Base-by-base conservation (phyloP, 1,284 basidiomycete genomes). In the Athelia psychrophila region DNA sequence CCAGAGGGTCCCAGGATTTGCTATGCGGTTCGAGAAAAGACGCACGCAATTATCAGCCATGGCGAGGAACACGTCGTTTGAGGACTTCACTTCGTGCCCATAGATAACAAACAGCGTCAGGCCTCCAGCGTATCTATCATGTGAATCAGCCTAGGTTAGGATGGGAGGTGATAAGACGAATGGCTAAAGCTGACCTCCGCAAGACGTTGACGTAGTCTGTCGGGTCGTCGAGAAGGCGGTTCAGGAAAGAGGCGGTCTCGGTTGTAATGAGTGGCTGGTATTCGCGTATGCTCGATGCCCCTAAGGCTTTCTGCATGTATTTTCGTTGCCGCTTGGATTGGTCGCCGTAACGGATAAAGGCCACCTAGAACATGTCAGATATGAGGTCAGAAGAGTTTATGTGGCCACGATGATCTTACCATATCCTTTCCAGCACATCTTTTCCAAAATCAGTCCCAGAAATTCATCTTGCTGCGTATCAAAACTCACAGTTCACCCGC, bases 361-460 rank as follows among this genome's bases (percentile, higher is more conserved):
- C 85, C 51, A 84, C 78, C 80, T 81, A 23, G 24, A 47, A 25
- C 30, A 48, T 30, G 45, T 23, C 16, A 48, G n/a, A 3, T n/a
- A n/a, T n/a, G n/a, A n/a, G n/a, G 16, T 19, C 44, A 49, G 51
- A 49, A 56, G 46, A 35, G 47, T 48, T 42, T 47, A n/a, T 44
- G 55, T 53, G 67, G 55, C 58, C n/a, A n/a, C n/a, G 33, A 42
- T n/a, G 9, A 18, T 6, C n/a, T n/a, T 16, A 79, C 80, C 83
- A 88, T 88, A 62, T 86, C 78, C 56, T 84, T 76, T 62, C 84
- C 86, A 44, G 84, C 86, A 61, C 86, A 88, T 52, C 71, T 72
- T 47, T n/a, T 22, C 6, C 8, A 23, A 19, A 48, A 19, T 48
- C 13, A 30, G 27, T 30, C 13, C 27, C 13, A 30, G 13, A 6